Conservation (phyloP, 352 stramenopile species). For the Hyaloperonospora arabidopsidis region DNA sequence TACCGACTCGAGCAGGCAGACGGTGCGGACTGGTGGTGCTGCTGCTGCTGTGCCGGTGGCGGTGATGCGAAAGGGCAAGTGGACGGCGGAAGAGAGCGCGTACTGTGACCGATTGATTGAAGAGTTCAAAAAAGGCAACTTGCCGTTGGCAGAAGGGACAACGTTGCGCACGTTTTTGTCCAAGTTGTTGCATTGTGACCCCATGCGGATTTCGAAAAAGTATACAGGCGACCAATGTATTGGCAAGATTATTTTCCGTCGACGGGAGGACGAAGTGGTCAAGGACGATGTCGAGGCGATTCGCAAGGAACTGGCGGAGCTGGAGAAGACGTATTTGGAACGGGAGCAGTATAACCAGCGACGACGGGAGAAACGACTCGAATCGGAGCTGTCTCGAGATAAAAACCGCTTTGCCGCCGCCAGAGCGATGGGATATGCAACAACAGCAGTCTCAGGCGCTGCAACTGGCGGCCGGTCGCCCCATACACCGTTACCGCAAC, state of each 20-base stretch:
- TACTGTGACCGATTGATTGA: slow-evolving; percentile 95
- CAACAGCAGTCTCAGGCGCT: slow-evolving; percentile 10
- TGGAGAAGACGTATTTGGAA: slow-evolving; percentile 95
- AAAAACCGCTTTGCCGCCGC: slow-evolving; percentile 52
- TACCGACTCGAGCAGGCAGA: slow-evolving; percentile 1
- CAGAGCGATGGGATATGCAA: slow-evolving; percentile 31
- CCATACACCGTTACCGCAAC: slow-evolving; percentile 16
- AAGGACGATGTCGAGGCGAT: slow-evolving; percentile 78
- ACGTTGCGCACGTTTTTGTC: slow-evolving; percentile 96
- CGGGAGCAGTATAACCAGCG: slow-evolving; percentile 91
- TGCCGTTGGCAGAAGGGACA: slow-evolving; percentile 95
- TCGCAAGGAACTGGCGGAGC: slow-evolving; percentile 71
- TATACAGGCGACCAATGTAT: slow-evolving; percentile 98
- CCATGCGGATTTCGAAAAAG: slow-evolving; percentile 99
- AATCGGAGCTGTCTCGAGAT: slow-evolving; percentile 71
- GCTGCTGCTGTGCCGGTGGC: slow-evolving; percentile 3
- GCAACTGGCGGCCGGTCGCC: slow-evolving; percentile 9
- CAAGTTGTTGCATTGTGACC: slow-evolving; percentile 97
- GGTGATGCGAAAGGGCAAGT: slow-evolving; percentile 91
- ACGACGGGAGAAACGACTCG: slow-evolving; percentile 78
- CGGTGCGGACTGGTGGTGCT: not conserved
- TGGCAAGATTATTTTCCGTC: slow-evolving; percentile 87
- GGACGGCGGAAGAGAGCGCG: slow-evolving; percentile 93
- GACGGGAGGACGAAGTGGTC: slow-evolving; percentile 63
- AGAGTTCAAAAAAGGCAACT: slow-evolving; percentile 95